Evolutionary conservation across 331 rosid genomes (phyloP), one percentile per base, ranked within the genome.

Genomic region (Quercus tomentella): DNA sequence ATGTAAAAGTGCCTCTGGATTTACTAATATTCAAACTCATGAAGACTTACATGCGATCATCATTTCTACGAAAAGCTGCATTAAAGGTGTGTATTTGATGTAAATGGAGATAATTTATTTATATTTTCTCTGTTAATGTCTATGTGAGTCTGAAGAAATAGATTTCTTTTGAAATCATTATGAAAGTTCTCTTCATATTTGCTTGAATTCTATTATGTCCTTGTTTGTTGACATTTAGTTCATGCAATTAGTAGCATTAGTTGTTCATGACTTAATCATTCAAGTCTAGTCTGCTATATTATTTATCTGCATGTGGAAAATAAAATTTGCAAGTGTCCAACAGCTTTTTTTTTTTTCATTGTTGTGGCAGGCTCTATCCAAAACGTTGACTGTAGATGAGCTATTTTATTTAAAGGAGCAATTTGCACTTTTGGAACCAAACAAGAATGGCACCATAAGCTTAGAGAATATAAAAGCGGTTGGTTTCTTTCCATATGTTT

Each of bases 51-150:
- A 87, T 94, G 98, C 90, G 93, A 28, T 92, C 97, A 35, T 92
- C 98, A 20, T 85, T 94, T 73, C 91, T 94, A 73, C 88, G 97
- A 22, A 92, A 90, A 84, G 91, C 97, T 80, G 97, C 98, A 73
- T 87, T 94, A 82, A 91, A 87, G 97, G 98, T 94, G 75, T 56
- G 97, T 83, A 61, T 77, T 31, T 56, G 26, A 61, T 78, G 41
- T 73, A 22, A 45, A 66, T 31, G 70, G 75, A 71, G 61, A 71
- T n/a, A 30, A 33, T 67, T 49, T 18, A 67, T 10, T 33, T 67
- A 7, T 20, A 67, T 37, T 67, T 67, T 33, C 49, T 67, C 43
- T 37, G 8, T n/a, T 30, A 14, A 6, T 69, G 10, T 69, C 12
- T 41, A 35, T 41, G 52, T 2, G 10, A 69, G 31, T 21, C 15